Evolutionary conservation across 345 rosid species (phyloP), one percentile per base, ranked within the genome.

Genomic region (Gossypium rotundifolium): DNA sequence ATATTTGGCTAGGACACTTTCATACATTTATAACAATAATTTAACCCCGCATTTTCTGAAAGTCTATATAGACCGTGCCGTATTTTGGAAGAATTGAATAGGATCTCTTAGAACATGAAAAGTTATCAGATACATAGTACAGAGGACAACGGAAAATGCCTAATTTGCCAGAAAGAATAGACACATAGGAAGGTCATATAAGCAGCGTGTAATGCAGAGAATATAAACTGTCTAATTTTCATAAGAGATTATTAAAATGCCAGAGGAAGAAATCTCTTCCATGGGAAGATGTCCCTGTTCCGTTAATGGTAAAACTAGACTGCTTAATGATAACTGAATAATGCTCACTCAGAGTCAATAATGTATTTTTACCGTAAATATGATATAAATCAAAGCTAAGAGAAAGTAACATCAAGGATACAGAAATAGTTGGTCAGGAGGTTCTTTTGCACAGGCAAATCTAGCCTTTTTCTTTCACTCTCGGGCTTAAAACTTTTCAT

Each of bases 371-470:
- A 0, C 72, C 9, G 25, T 69, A 16, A 75, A 53, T 13, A 51
- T 65, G 80, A 20, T 13, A 20, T 40, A 70, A 40, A 45, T 40
- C 44, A 66, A 71, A 58, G 22, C 20, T 71, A 81, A 23, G 45
- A 51, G 70, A 73, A 70, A 27, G 65, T 63, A 42, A 48, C 76
- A 76, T 70, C 42, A 17, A 76, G 58, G 99, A 95, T 93, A 95
- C 98, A 91, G 78, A 95, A 95, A 77, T 93, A 93, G 80, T 91
- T 90, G 8, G 97, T 93, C 66, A 93, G 85, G 65, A 93, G 88
- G 84, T 95, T 95, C 89, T 89, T 93, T 89, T 95, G 98, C 80
- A 88, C 90, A 7, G 98, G 99, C 81, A 91, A 85, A 79, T 91
- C 97, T 75, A 93, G 85, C 85, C 85, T 93, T 83, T 85, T 89